Evolutionary conservation across 371 early-diverging fungal genomes (phyloP), one percentile per base, ranked within the genome.

Genomic region (Chytridiales sp.): DNA sequence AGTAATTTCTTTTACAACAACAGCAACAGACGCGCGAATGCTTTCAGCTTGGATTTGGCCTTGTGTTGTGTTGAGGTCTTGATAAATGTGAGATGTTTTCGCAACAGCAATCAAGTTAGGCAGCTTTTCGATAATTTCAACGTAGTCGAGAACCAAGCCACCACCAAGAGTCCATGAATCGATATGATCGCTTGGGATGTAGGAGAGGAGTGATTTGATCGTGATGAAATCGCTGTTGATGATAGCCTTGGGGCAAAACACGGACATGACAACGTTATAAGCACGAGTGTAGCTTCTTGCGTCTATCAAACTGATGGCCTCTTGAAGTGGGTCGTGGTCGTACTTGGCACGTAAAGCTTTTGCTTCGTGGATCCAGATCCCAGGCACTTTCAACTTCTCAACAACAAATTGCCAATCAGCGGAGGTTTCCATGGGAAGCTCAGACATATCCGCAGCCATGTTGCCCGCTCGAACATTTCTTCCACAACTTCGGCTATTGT

Each of bases 311-410:
- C 74, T 67, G 27, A 75, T 53, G n/a, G 73, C 75, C 66, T 78
- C 85, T 55, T 63, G 68, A 24, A 61, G 41, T 43, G 66, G 56
- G 53, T 79, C 67, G 21, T 82, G 79, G 3, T 70, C 58, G 56
- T 88, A 88, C 52, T 77, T 77, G 34, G 86, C 81, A n/a, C 76
- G 68, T 1, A 83, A 66, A 0, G 82, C 87, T 72, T 73, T 76
- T 0, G 90, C 87, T 19, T 78, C 75, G 61, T 81, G 79, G 17
- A 88, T 58, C 88, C 87, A 88, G 22, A 59, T 58, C 17, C 61
- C 48, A 0, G 87, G 87, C 13, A 88, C 57, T 29, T 62, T 56
- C 47, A 87, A 72, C 6, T 66, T 50, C 19, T 77, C 64, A 4
- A 74, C 52, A 26, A 87, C 52, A 66, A 88, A 88, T 29, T 15